Evolutionary conservation across 345 rosid species (phyloP).

Genomic region (Syzygium aqueum): DNA sequence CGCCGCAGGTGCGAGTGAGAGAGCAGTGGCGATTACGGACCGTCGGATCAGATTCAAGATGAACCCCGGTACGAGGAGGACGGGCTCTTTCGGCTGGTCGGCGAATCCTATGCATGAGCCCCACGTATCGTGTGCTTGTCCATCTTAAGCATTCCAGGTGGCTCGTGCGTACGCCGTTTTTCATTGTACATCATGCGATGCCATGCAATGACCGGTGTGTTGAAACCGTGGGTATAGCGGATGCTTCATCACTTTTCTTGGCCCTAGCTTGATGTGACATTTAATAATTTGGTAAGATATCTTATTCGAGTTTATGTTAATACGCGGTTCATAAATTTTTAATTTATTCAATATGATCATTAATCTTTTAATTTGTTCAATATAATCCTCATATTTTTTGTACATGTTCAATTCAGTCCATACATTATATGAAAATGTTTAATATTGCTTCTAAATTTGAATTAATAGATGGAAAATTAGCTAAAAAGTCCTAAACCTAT

Average conservation of each 20-base stretch:
- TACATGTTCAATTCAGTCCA: no score
- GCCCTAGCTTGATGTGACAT: neutral
- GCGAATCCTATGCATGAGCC: neutral
- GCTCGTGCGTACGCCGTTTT: neutral
- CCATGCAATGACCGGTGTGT: neutral
- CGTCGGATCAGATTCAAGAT: neutral
- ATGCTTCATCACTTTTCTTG: neutral
- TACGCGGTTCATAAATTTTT: accelerated
- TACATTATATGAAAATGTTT: no score
- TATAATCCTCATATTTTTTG: accelerated
- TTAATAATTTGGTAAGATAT: neutral
- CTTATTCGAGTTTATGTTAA: neutral
- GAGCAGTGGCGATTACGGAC: neutral
- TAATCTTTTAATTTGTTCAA: no score
- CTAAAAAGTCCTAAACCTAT: no score
- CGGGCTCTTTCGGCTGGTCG: neutral
- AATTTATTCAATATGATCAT: neutral
- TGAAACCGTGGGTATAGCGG: neutral
- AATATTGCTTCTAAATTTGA: no score
- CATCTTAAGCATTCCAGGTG: neutral
- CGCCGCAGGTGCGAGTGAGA: neutral
- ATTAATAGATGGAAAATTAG: no score
- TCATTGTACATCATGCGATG: neutral
- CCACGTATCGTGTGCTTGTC: neutral
- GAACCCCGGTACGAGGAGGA: neutral